Conservation (phyloP, 1,139 yeast genomes). For the Lodderomyces elongisporus region DNA sequence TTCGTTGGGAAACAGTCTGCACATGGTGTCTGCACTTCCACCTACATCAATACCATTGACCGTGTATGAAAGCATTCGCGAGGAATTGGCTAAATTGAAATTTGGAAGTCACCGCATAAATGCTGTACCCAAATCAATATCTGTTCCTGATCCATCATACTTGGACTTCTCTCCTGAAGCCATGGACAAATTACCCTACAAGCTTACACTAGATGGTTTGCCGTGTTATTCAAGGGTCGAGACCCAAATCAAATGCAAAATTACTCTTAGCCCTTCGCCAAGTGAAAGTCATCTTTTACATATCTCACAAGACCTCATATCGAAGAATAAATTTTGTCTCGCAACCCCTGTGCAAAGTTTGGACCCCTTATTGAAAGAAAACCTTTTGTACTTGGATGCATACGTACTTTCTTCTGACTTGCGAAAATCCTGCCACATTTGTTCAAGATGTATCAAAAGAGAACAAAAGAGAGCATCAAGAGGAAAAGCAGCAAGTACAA, state of each 20-base stretch:
- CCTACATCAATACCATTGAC: no score
- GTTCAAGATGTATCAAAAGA: conserved; percentile 82
- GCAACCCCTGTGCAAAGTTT: conserved; percentile 41
- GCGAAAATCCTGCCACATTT: conserved; percentile 64
- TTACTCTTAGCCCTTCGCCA: conserved; percentile 70
- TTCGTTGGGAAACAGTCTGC: no score
- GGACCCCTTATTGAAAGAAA: conserved; percentile 43
- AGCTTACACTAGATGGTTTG: conserved; percentile 53
- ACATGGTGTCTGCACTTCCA: no score
- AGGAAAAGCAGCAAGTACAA: conserved; percentile 56
- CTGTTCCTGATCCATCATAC: conserved; percentile 28
- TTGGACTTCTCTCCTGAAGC: conserved; percentile 35
- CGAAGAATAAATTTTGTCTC: conserved; percentile 76
- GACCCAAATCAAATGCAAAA: conserved; percentile 79
- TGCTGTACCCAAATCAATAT: conserved; percentile 32
- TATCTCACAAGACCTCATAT: conserved; percentile 79
- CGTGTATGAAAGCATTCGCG: conserved; percentile 41
- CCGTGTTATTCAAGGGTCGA: conserved; percentile 88
- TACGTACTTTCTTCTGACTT: conserved; percentile 56
- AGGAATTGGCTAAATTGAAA: conserved; percentile 49
- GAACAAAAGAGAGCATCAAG: conserved; percentile 92
- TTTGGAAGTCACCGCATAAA: conserved; percentile 48
- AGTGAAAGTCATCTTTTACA: conserved; percentile 58
- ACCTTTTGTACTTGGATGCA: conserved; percentile 60
- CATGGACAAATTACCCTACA: conserved; percentile 51